Percentiles rank a stretch among this genome's conserved stretches.
phyloP scores from a whole-genome alignment of 176 grass and related monocot species.

The Leersia perrieri region DNA sequence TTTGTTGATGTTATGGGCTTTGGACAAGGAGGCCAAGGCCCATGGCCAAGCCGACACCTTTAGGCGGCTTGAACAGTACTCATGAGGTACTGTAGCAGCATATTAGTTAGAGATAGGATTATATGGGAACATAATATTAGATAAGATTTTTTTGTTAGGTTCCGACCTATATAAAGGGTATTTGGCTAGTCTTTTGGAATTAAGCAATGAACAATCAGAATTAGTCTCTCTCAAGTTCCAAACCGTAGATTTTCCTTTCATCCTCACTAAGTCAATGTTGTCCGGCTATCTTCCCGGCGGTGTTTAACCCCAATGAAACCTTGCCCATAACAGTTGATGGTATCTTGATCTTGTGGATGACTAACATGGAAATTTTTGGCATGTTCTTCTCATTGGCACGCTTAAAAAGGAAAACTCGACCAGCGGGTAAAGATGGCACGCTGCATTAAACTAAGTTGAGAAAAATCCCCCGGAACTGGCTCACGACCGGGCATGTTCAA shows the following conservation, averaged over 20 bases:
- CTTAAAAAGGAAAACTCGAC: no score
- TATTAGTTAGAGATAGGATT: not conserved
- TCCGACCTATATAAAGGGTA: not conserved
- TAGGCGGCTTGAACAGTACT: no score
- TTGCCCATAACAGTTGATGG: not conserved
- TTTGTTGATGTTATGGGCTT: not conserved
- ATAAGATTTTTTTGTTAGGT: not conserved
- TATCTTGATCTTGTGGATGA: not conserved
- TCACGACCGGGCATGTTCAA: no score
- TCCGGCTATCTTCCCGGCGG: not conserved
- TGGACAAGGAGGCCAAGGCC: no score
- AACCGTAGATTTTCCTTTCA: not conserved
- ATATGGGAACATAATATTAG: not conserved
- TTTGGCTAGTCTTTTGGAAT: not conserved
- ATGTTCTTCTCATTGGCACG: not conserved
- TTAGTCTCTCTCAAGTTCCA: not conserved
- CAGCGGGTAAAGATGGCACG: no score
- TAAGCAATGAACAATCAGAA: not conserved
- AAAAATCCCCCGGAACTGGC: no score
- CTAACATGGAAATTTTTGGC: not conserved
- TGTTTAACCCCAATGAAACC: not conserved
- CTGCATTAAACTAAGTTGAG: no score
- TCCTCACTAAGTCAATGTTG: not conserved
- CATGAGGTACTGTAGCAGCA: no score
- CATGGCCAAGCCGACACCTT: no score